A percentile compares a stretch with the other conserved stretches of the same genome.
Conservation (phyloP, 176 grass and related monocot genomes). For the Areca catechu region DNA sequence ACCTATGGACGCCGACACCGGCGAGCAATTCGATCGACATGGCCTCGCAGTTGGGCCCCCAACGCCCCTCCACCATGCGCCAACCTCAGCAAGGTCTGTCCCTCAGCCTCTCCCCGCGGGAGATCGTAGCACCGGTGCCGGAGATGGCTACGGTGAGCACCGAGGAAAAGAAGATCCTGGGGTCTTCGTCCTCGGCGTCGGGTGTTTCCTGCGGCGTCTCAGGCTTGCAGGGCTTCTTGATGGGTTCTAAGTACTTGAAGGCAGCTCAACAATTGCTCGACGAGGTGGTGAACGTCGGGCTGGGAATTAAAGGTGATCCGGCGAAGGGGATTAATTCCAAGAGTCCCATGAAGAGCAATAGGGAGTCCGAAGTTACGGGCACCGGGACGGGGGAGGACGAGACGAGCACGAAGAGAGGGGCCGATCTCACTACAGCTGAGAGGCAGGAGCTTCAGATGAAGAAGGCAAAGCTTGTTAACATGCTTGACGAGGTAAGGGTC, state of each 20-base stretch:
- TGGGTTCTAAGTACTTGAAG: constrained; percentile 90
- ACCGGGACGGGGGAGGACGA: constrained; percentile 19
- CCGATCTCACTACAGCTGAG: constrained; percentile 76
- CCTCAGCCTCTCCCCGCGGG: constrained; percentile 79
- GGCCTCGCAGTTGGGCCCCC: constrained; percentile 13
- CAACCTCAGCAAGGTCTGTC: constrained; percentile 41
- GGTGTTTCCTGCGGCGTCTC: constrained; percentile 7
- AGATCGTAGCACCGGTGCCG: constrained; percentile 29
- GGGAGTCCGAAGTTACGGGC: constrained; percentile 25
- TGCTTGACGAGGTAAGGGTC: constrained; percentile 82
- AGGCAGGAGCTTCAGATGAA: constrained; percentile 98
- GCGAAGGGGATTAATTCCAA: constrained; percentile 4
- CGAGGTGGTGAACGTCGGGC: constrained; percentile 88
- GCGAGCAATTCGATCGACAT: constrained; percentile 15
- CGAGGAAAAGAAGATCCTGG: constrained; percentile 31
- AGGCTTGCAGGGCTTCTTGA: constrained; percentile 44
- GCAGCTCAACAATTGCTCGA: constrained; percentile 78
- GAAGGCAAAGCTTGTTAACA: constrained; percentile 96
- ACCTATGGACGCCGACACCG: constrained; percentile 38
- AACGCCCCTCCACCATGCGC: neutral
- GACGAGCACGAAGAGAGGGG: neutral
- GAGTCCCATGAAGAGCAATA: constrained; percentile 1
- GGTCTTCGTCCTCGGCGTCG: constrained; percentile 3
- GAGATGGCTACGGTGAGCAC: constrained; percentile 36
- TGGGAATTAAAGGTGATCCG: constrained; percentile 27